phyloP scores from a whole-genome alignment of 78 protist species.

The Dictyostelium brefeldianum region DNA sequence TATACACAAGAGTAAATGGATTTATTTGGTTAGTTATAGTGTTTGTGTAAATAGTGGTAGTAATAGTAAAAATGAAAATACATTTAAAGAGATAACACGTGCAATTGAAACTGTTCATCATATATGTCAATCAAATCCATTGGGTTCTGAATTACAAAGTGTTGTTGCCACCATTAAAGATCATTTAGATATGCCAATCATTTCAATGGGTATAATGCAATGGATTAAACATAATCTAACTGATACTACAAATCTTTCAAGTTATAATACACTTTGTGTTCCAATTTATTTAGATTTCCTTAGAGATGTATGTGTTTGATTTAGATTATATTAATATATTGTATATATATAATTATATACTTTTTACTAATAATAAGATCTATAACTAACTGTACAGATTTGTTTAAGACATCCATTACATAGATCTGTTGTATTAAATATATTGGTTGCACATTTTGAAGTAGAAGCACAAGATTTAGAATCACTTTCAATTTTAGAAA shows the following conservation, averaged over 20 bases:
- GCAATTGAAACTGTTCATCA: slow-evolving; percentile 48
- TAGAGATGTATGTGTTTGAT: slow-evolving; percentile 45
- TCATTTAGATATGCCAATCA: slow-evolving; percentile 49
- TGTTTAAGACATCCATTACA: slow-evolving; percentile 64
- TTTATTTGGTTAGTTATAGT: slow-evolving; percentile 45
- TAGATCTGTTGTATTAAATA: slow-evolving; percentile 34
- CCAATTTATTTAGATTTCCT: slow-evolving; percentile 79
- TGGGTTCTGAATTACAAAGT: slow-evolving; percentile 72
- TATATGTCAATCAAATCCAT: slow-evolving; percentile 59
- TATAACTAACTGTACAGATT: slow-evolving; percentile 45
- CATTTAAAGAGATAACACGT: slow-evolving; percentile 31
- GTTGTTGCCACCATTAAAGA: slow-evolving; percentile 35
- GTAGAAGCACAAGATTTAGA: slow-evolving; percentile 65
- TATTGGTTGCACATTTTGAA: slow-evolving; percentile 37
- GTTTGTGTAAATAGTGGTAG: slow-evolving; percentile 6
- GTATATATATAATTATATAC: background rate
- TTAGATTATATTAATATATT: background rate
- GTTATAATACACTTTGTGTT: slow-evolving; percentile 51
- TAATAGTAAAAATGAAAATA: background rate
- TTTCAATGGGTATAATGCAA: slow-evolving; percentile 79
- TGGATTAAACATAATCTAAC: slow-evolving; percentile 63
- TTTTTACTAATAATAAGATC: background rate
- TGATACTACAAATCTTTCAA: slow-evolving; percentile 46
- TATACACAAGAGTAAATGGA: slow-evolving; percentile 44
- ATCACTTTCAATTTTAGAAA: slow-evolving; percentile 45